A percentile compares a stretch with the other conserved stretches of the same genome.
These are phyloP conservation scores for Alternaria angustiovoidea DNA, from an alignment of 2,329 filamentous ascomycete genomes.

Conservation along the genomic window DNA sequence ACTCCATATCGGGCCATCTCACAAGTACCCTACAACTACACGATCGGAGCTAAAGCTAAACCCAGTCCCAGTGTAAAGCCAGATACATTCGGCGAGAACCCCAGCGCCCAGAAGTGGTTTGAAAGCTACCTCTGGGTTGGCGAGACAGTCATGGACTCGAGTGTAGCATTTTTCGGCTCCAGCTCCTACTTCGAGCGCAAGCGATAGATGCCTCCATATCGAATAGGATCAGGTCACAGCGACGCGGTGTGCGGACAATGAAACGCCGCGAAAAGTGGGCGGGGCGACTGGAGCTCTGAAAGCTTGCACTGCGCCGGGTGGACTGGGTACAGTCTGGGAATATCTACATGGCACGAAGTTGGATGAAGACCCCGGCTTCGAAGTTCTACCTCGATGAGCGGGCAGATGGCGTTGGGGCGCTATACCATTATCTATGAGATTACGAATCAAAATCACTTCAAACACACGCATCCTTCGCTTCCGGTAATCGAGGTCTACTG, in stretches of 20 bases:
- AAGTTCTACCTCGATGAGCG: conserved; percentile 2
- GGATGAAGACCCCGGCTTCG: not conserved
- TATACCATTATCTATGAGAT: conserved; percentile 5
- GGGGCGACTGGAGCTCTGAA: not conserved
- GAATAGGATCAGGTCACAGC: not conserved
- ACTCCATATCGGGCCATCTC: not conserved
- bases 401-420: conserved; percentile 12
- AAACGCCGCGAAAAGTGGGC: not conserved
- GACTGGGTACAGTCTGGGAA: not conserved
- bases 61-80: conserved; percentile 81
- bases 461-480: not conserved
- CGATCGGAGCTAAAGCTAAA: conserved; percentile 33
- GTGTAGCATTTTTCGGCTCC: conserved; percentile 86
- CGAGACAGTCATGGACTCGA: conserved; percentile 98
- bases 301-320: not conserved
- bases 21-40: conserved; percentile 3
- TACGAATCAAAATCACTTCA: conserved; percentile 10
- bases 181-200: conserved; percentile 92
- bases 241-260: not conserved
- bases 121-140: conserved; percentile 93
- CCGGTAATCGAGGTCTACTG: not conserved
- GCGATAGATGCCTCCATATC: conserved; percentile 53
- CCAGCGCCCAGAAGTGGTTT: conserved; percentile 86
- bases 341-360: not conserved
- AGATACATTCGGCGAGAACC: conserved; percentile 83